A percentile compares a stretch with the other conserved stretches of the same genome.
Evolutionary conservation across 1,284 basidiomycete genomes (phyloP).

Genomic region (Tausonia pullulans): DNA sequence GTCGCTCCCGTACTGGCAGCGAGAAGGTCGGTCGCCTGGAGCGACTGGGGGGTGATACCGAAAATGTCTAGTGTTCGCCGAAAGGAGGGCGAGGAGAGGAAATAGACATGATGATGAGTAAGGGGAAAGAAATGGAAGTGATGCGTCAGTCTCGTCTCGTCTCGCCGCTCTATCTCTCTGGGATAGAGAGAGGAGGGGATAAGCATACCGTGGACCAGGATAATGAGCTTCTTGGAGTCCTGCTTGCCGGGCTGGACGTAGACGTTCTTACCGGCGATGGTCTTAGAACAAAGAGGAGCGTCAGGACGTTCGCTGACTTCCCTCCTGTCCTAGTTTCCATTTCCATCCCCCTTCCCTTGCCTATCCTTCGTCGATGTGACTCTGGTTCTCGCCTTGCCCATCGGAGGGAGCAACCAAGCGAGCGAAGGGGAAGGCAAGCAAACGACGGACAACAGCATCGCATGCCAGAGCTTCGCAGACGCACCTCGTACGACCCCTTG

Average conservation of each 20-base stretch:
- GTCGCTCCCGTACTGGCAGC: conserved; percentile 2
- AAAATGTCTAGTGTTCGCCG: conserved; percentile 33
- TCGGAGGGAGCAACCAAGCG: conserved; percentile 5
- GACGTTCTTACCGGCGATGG: conserved; percentile 36
- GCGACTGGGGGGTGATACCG: conserved; percentile 37
- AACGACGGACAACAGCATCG: not conserved
- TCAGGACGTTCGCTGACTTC: not conserved
- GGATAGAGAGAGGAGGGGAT: not conserved
- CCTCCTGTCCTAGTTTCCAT: not conserved
- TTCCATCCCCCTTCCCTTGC: too few species aligned
- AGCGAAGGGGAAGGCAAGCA: conserved; percentile 17
- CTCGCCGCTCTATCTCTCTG: not conserved
- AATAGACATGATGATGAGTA: not conserved
- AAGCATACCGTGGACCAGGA: conserved; percentile 5
- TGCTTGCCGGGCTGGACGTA: conserved; percentile 21
- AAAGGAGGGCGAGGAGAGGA: not conserved
- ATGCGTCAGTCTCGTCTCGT: not conserved
- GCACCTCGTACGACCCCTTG: conserved; percentile 32
- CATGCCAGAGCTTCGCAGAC: not conserved
- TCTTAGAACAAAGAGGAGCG: conserved; percentile 16
- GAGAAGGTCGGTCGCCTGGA: conserved; percentile 31
- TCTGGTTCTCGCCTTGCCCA: too few species aligned
- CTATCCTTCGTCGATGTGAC: too few species aligned
- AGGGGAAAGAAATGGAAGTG: not conserved
- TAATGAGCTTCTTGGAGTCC: conserved; percentile 11